Base-by-base conservation (phyloP, 1,284 basidiomycete species). In the Agroathelia rolfsii region DNA sequence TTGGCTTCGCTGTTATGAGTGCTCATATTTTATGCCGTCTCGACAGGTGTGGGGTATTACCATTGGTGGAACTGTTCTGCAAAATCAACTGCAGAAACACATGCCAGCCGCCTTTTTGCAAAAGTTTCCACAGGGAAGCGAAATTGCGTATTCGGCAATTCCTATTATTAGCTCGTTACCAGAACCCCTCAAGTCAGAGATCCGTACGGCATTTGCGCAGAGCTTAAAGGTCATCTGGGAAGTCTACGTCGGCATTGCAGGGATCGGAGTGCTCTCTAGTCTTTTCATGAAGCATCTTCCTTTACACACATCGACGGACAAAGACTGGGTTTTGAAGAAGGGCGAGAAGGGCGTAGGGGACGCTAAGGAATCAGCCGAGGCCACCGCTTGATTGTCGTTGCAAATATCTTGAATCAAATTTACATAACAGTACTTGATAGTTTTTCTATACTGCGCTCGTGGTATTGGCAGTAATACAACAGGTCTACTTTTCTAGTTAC, bases 31-130 rank as follows among this genome's bases (percentile, higher is more conserved):
- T 24, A 6, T 15, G 11, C 6, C 12, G 12, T 8, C 12, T 28
- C 25, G n/a, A 13, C 32, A 37, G 36, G 17, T 34, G n/a, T 38
- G 36, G 36, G 36, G 32, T 22, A 20, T 34, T 12, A 34, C 32
- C 5, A 38, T 38, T 13, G 36, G 32, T 12, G 36, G 16, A 0
- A 17, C 32, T 7, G 15, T 38, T 4, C 32, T 38, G n/a, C 36
- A 38, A 19, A 38, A 38, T 34, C 22, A 30, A 15, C 28, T 39
- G 10, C 5, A 20, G 3, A 17, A 30, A 2, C 19, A 21, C 6
- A 21, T 32, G 4, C 37, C 37, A 9, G 6, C 11, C 2, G n/a
- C 9, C 13, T 31, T 35, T 24, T 11, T 15, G 3, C 9, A 11
- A 6, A 8, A 8, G 4, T 32, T 36, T 6, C 28, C 37, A 3